A percentile compares a stretch with the other conserved stretches of the same genome.
These are phyloP conservation scores for Carallia brachiata DNA, from an alignment of 345 rosid species.

Conservation along the genomic window DNA sequence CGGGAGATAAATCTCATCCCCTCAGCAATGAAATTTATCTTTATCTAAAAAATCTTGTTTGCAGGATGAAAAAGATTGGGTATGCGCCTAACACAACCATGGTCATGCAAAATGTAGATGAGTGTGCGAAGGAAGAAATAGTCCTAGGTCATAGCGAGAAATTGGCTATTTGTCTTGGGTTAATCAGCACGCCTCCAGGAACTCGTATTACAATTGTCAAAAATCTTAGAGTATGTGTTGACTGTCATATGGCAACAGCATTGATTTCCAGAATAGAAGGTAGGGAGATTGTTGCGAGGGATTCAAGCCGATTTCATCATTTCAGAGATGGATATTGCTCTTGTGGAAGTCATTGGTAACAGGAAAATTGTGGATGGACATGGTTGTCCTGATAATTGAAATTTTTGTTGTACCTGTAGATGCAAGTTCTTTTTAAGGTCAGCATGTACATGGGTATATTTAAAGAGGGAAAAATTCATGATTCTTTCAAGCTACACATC, in stretches of 20 bases:
- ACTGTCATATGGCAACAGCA: slow-evolving; percentile 26
- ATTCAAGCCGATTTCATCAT: slow-evolving; percentile 19
- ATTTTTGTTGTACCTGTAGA: no score
- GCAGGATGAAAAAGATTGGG: slow-evolving; percentile 23
- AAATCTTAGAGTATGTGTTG: slow-evolving; percentile 28
- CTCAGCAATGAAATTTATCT: slow-evolving; percentile 12
- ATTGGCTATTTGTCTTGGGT: slow-evolving; percentile 27
- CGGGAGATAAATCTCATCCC: slow-evolving; percentile 32
- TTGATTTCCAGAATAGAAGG: slow-evolving; percentile 24
- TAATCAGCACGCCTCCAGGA: slow-evolving; percentile 17
- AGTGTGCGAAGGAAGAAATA: slow-evolving; percentile 21
- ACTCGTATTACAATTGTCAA: slow-evolving; percentile 22
- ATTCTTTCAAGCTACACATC: no score
- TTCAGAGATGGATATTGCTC: slow-evolving; percentile 8
- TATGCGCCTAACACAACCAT: slow-evolving; percentile 29
- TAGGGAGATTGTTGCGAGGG: slow-evolving; percentile 26
- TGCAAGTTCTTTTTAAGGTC: no score
- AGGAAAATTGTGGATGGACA: not conserved
- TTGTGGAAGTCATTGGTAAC: slow-evolving; percentile 4
- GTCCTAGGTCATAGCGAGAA: slow-evolving; percentile 32
- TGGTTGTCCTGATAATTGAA: no score
- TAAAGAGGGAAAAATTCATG: no score
- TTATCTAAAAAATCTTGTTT: slow-evolving; percentile 9
- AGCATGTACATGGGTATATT: no score
- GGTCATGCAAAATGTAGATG: slow-evolving; percentile 27